Base-by-base conservation (phyloP, 2,329 filamentous ascomycete species). In the Colletotrichum coccodes region DNA sequence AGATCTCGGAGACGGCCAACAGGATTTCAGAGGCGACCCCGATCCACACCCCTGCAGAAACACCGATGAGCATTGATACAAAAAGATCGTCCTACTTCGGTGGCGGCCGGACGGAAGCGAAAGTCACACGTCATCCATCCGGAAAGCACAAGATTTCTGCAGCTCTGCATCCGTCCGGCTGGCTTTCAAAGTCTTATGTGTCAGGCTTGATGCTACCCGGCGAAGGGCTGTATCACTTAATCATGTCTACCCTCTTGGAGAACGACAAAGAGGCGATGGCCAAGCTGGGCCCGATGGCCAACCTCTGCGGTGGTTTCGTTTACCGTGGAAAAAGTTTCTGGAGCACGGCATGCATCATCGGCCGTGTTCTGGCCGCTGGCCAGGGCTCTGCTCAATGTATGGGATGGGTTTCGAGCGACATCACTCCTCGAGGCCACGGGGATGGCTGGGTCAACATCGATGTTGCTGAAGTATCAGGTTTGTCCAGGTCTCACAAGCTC, bases 181-280 rank as follows among this genome's bases (percentile, higher is more conserved):
- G 90, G 90, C 82, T 92, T 21, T 91, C 90, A 6, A 90, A 90
- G 75, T 91, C 89, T 28, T 92, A 91, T 72, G 80, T 92, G 8
- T 91, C 89, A 38, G 90, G 90, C 0, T 76, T 92, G 50, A 84
- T 92, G 74, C 80, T 92, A 9, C 90, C 90, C 0, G 90, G 90
- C 3, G 90, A 92, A 71, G 84, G 84, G 1, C 74, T 92, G 32
- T 84, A 86, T 58, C 90, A 91, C 74, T 86, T 91, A 67, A 81
- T 92, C 52, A 92, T 92, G 84, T 87, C 89, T 2, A 89, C 90
- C 4, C 78, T 92, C 57, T 77, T 92, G 6, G 90, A 92, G 73
- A 90, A 89, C 67, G 90, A 92, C 70, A 81, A 82, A n/a, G 81
- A 84, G 26, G 90, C 89, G 2, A 83, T 92, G 72, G 77, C 79